Evolutionary conservation across 148 eudicot species (phyloP), one percentile per base, ranked within the genome.

Genomic region (Rhododendron kiyosumense): DNA sequence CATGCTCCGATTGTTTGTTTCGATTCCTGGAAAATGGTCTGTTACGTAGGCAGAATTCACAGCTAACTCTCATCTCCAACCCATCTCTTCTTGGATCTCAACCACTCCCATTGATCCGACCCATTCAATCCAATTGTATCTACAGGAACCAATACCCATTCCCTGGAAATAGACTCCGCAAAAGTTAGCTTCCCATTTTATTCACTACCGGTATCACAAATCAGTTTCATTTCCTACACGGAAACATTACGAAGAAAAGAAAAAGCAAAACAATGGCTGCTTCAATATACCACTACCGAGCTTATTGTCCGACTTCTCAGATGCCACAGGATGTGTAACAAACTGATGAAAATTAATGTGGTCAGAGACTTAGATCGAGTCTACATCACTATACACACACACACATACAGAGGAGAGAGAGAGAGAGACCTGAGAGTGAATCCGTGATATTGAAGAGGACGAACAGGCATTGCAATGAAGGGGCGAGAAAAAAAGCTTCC

Each of bases 401-500:
- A 80, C 24, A 51, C 14, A 28, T 12, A 51, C 43, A 38, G 43
- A 5, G 6, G 43, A 71, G 85, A 48, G 85, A 83, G 85, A 71
- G 85, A 46, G 79, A 46, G 79, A 4, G 63, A n/a, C 77, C 85
- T 67, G 36, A 75, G 69, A 75, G 81, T 28, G 45, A 41, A 41
- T 41, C 45, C 45, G 45, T 41, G 81, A 75, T 12, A 1, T 69
- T 57, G 46, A 30, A 38, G 85, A 8, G 61, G 61, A 41, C 18
- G 5, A 20, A 41, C 20, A 30, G 24, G 61, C 45, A 73, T 51
- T 32, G 54, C 57, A 24, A 75, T 13, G 41, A 48, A 51, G 34
- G 78, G 14, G 7, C 0, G 5, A 14, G 2, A 7, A n/a, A 2
- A 7, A 13, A 65, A 10, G 71, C 71, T 65, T 65, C 71, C 30